phyloP scores from a whole-genome alignment of 768 basidiomycete species.

The Xerocomus spinulosus region DNA sequence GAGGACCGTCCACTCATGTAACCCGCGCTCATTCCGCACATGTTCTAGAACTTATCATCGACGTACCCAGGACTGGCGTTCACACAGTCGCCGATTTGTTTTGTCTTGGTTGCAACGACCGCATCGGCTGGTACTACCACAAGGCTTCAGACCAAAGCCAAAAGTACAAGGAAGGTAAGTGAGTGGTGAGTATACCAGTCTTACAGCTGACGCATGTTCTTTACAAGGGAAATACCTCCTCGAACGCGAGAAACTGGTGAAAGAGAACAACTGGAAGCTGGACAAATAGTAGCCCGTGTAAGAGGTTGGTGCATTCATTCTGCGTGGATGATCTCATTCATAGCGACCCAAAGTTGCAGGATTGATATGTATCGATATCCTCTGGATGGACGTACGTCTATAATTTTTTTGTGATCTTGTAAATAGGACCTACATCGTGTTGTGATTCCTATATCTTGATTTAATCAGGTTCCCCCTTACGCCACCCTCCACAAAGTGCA shows the following conservation, averaged over 20 bases:
- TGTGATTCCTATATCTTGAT: too few relatives aligned
- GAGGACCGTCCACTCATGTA: slow-evolving; percentile 76
- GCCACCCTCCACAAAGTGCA: too few relatives aligned
- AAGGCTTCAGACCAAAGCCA: slow-evolving; percentile 71
- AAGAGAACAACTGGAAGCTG: slow-evolving; percentile 76
- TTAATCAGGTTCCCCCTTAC: too few relatives aligned
- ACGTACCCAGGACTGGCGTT: slow-evolving; percentile 58
- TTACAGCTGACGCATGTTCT: neutral
- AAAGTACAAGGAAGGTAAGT: slow-evolving; percentile 81
- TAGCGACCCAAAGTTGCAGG: neutral
- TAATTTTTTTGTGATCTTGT: too few relatives aligned
- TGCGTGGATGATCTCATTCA: neutral
- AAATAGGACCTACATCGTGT: too few relatives aligned
- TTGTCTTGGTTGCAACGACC: slow-evolving; percentile 74
- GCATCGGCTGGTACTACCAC: slow-evolving; percentile 80
- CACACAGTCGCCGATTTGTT: slow-evolving; percentile 80
- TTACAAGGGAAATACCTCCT: slow-evolving; percentile 70
- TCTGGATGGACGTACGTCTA: too few relatives aligned
- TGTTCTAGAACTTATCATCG: slow-evolving; percentile 1
- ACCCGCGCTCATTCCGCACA: slow-evolving; percentile 12
- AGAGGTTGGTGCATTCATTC: neutral
- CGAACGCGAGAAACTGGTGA: slow-evolving; percentile 73
- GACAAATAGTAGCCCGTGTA: slow-evolving; percentile 36
- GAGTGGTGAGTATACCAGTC: neutral
- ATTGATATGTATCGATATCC: too few relatives aligned